Evolutionary conservation across 139 green algal species (phyloP).

Genomic region (Spirogloea muscicola): DNA sequence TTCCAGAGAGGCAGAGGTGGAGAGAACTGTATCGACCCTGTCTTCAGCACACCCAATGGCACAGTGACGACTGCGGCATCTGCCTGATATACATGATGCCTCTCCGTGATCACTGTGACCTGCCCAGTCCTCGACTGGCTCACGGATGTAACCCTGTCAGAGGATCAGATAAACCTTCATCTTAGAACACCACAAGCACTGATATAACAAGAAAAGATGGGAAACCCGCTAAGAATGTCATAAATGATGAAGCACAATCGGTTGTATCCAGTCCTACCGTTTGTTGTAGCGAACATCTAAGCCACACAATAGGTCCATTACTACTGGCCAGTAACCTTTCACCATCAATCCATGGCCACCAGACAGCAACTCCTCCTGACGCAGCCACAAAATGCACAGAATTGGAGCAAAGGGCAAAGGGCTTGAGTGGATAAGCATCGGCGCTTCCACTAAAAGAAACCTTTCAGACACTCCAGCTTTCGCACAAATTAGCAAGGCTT

Average conservation of each 20-base stretch:
- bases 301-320: constrained; percentile 11
- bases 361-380: constrained; percentile 44
- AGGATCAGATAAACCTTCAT: no score
- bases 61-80: constrained; percentile 36
- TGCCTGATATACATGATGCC: constrained; percentile 1
- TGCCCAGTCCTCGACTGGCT: no score
- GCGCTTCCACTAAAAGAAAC: no score
- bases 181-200: no score
- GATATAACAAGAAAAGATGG: no score
- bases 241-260: no score
- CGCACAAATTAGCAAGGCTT: not conserved
- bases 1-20: constrained; percentile 39
- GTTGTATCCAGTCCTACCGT: no score
- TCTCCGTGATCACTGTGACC: constrained; percentile 10
- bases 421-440: no score
- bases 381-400: no score
- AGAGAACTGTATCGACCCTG: constrained; percentile 21
- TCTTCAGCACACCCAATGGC: constrained; percentile 38
- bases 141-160: no score
- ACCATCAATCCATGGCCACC: constrained; percentile 47
- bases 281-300: constrained; percentile 41
- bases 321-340: constrained; percentile 35
- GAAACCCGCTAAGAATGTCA: no score
- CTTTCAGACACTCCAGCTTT: no score
- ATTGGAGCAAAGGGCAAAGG: not conserved